These are phyloP conservation scores for Candida tammaniensis DNA, from an alignment of 805 yeast genomes.

Conservation along the genomic window DNA sequence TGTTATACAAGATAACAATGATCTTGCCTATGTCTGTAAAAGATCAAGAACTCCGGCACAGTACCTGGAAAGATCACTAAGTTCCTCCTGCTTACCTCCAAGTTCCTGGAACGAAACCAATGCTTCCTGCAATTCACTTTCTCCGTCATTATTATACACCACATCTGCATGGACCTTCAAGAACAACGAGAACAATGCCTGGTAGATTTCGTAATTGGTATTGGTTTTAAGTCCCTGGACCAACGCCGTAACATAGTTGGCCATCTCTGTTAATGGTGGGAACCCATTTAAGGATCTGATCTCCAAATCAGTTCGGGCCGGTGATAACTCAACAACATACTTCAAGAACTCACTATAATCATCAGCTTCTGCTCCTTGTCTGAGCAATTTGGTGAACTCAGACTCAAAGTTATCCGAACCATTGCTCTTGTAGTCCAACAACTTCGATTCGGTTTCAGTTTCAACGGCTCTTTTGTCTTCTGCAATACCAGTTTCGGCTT, in stretches of 20 bases:
- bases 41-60: slow-evolving; percentile 77
- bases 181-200: slow-evolving; percentile 75
- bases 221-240: slow-evolving; percentile 55
- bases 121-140: slow-evolving; percentile 40
- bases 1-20: too few species aligned
- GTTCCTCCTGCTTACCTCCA: slow-evolving; percentile 42
- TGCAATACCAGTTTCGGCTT: slow-evolving; percentile 32
- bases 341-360: slow-evolving; percentile 53
- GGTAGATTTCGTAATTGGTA: slow-evolving; percentile 69
- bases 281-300: slow-evolving; percentile 70
- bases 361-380: slow-evolving; percentile 43
- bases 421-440: slow-evolving; percentile 29
- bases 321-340: slow-evolving; percentile 59
- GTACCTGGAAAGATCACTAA: slow-evolving; percentile 71
- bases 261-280: slow-evolving; percentile 67
- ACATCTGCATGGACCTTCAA: slow-evolving; percentile 83
- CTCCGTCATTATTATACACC: slow-evolving; percentile 39
- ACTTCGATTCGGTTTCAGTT: slow-evolving; percentile 25
- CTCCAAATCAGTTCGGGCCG: slow-evolving; percentile 81
- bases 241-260: slow-evolving; percentile 65
- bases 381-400: slow-evolving; percentile 61
- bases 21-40: too few species aligned
- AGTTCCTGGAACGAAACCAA: slow-evolving; percentile 51
- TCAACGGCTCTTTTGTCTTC: slow-evolving; percentile 16
- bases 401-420: slow-evolving; percentile 60